Percentiles rank a stretch among this genome's conserved stretches.
Evolutionary conservation across 2,329 filamentous ascomycete species (phyloP).

Genomic region (Chrysosporium queenslandicum): DNA sequence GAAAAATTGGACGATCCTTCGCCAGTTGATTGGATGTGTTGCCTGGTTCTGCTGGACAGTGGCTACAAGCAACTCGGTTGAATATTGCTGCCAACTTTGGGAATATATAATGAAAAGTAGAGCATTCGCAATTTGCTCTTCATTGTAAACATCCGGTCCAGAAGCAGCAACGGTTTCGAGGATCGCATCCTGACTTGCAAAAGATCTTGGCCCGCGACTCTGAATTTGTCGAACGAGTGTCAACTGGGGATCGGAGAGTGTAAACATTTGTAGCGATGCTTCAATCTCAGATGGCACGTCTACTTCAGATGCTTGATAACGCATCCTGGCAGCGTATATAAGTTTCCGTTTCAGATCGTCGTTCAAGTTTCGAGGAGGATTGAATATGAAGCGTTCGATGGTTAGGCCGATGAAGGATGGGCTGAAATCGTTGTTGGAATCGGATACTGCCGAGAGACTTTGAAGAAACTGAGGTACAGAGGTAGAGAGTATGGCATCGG

Average conservation of each 20-base stretch:
- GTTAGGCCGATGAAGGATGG: slow-evolving; percentile 65
- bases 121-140: slow-evolving; percentile 72
- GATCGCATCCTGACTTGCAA: slow-evolving; percentile 61
- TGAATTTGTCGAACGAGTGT: slow-evolving; percentile 57
- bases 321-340: slow-evolving; percentile 53
- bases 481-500: slow-evolving; percentile 77
- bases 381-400: slow-evolving; percentile 75
- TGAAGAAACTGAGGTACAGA: slow-evolving; percentile 70
- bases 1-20: slow-evolving; percentile 65
- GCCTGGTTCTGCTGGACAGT: slow-evolving; percentile 47
- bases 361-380: slow-evolving; percentile 77
- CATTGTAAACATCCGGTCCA: slow-evolving; percentile 56
- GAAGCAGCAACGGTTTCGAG: slow-evolving; percentile 49
- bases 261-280: slow-evolving; percentile 38
- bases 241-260: slow-evolving; percentile 33
- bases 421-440: slow-evolving; percentile 55
- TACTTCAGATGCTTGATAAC: slow-evolving; percentile 50
- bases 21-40: slow-evolving; percentile 52
- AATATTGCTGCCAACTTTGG: slow-evolving; percentile 54
- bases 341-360: slow-evolving; percentile 60
- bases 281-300: slow-evolving; percentile 37
- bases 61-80: slow-evolving; percentile 55
- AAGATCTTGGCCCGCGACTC: slow-evolving; percentile 62
- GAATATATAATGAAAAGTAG: slow-evolving; percentile 60
- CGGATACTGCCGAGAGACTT: slow-evolving; percentile 56